These are phyloP conservation scores for Colletotrichum sidae DNA, from an alignment of 2,329 filamentous ascomycete species.

Conservation along the genomic window DNA sequence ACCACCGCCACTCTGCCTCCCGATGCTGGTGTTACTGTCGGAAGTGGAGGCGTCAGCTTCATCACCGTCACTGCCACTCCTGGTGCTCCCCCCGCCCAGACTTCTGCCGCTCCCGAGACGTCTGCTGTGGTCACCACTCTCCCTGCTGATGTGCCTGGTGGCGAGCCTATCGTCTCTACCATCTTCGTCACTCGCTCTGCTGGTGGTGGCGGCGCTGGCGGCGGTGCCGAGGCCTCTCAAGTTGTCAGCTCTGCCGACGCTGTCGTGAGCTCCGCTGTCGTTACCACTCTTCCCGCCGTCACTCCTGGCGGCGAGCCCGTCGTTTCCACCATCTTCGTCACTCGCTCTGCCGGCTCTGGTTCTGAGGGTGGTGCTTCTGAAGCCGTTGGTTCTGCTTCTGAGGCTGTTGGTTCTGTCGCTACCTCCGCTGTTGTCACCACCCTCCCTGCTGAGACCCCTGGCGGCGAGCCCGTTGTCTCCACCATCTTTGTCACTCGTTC, in stretches of 20 bases:
- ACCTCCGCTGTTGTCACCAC: conserved; percentile 26
- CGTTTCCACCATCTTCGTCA: conserved; percentile 32
- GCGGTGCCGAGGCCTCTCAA: conserved; percentile 6
- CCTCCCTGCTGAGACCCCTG: not conserved
- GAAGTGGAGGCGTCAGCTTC: conserved; percentile 34
- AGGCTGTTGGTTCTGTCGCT: conserved; percentile 8
- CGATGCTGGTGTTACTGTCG: conserved; percentile 36
- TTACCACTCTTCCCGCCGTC: conserved; percentile 16
- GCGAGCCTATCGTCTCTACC: conserved; percentile 15
- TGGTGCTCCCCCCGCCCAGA: conserved; percentile 25
- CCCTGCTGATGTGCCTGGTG: not conserved
- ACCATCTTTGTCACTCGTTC: conserved; percentile 18
- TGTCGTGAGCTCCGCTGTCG: conserved; percentile 19
- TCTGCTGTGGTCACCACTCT: conserved; percentile 22
- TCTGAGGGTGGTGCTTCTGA: not conserved
- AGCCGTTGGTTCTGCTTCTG: conserved; percentile 6
- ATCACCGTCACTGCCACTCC: conserved; percentile 35
- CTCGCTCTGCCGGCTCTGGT: conserved; percentile 5
- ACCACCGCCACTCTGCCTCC: conserved; percentile 34
- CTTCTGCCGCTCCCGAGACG: conserved; percentile 26
- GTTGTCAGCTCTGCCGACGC: conserved; percentile 10
- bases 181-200: conserved; percentile 23
- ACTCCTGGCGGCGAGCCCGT: not conserved
- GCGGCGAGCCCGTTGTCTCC: conserved; percentile 14
- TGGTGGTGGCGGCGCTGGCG: not conserved